These are phyloP conservation scores for Arabidopsis thaliana DNA, from an alignment of 345 rosid species.

Conservation along the genomic window DNA sequence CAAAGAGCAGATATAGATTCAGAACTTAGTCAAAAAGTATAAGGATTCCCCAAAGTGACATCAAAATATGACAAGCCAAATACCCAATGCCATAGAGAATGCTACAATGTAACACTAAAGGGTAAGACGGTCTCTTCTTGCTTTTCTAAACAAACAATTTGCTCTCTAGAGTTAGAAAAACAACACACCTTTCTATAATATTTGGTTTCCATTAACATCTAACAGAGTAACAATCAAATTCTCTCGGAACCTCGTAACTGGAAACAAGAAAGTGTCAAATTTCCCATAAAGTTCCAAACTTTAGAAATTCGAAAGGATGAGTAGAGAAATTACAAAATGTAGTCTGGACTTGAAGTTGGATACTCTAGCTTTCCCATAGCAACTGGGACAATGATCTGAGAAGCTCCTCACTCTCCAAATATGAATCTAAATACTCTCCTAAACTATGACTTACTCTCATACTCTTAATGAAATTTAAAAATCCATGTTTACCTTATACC, in stretches of 20 bases:
- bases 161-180: slow-evolving; percentile 16
- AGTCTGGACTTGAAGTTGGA: slow-evolving; percentile 61
- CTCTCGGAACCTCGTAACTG: slow-evolving; percentile 73
- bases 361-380: slow-evolving; percentile 81
- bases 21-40: too few species aligned
- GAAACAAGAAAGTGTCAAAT: slow-evolving; percentile 13
- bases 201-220: slow-evolving; percentile 64
- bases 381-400: slow-evolving; percentile 67
- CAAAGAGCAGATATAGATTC: too few species aligned
- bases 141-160: slow-evolving; percentile 36
- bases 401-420: too few species aligned
- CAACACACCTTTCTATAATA: slow-evolving; percentile 60
- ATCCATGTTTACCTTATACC: too few species aligned
- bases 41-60: too few species aligned
- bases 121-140: too few species aligned
- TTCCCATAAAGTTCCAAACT: not conserved
- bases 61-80: too few species aligned
- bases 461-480: too few species aligned
- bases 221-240: slow-evolving; percentile 63
- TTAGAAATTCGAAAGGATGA: not conserved
- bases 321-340: slow-evolving; percentile 68
- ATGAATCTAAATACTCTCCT: too few species aligned
- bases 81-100: too few species aligned
- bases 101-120: too few species aligned
- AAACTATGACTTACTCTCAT: too few species aligned